Base-by-base conservation (phyloP, 1,284 basidiomycete genomes). In the Cutaneotrichosporon spelunceum region DNA sequence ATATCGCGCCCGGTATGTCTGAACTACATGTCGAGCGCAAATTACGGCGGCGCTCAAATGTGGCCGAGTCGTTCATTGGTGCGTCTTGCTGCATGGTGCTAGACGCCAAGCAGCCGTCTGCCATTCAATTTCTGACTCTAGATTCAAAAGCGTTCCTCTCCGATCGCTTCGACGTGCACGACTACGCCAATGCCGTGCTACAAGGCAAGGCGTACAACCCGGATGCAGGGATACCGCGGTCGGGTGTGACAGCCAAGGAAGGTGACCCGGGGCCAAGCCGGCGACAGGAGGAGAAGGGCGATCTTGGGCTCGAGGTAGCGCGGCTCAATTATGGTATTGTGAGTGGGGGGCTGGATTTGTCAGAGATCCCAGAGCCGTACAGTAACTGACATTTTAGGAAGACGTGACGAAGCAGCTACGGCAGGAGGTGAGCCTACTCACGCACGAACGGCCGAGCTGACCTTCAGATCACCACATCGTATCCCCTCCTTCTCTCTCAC, bases 391-490 rank as follows among this genome's bases (percentile, higher is more conserved):
- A 49, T 6, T n/a, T 19, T 60, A 77, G 76, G 93, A 95, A 53
- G 91, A 95, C 74, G 86, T 93, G 21, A 88, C 88, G 29, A 89
- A 88, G 72, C 90, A 95, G 76, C 86, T 95, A 54, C 88, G 89
- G 77, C 83, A 83, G 60, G 83, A 94, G 77, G 91, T 93, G 59
- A 70, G 87, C 81, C 45, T 8, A 3, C 60, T n/a, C 10, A n/a
- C n/a, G n/a, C 36, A 61, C 88, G 87, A 85, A 88, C 85, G 42
- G 30, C 56, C 59, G 57, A 59, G 26, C 16, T 26, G 65, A 80
- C 77, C 80, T 82, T 26, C 65, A 80, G 77, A 80, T 82, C 60
- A 78, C 78, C 16, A 68, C 74, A 8, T 74, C 79, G 10, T 79
- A 82, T 65, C 74, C 78, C 9, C 66, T 76, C 1, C 73, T 82